These are phyloP conservation scores for Ophiostoma quercus DNA, from an alignment of 2,329 filamentous ascomycete species.

Conservation along the genomic window DNA sequence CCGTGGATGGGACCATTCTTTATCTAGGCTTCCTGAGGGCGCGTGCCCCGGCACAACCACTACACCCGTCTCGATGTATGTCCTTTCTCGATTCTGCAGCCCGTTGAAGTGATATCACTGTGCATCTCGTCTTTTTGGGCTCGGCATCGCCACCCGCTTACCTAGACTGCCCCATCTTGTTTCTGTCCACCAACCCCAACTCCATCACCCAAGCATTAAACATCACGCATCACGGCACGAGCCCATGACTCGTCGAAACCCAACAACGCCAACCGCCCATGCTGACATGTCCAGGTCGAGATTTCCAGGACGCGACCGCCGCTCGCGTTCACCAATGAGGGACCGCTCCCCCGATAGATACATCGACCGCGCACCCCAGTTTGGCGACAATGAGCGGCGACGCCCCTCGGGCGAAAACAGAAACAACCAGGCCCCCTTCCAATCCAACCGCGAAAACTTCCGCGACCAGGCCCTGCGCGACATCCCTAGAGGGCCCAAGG, in stretches of 20 bases:
- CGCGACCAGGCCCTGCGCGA: conserved; percentile 57
- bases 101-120: not conserved
- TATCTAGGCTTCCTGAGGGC: conserved; percentile 15
- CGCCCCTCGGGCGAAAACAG: conserved; percentile 58
- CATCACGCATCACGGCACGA: no score
- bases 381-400: conserved; percentile 62
- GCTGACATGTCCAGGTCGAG: conserved; percentile 42
- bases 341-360: conserved; percentile 67
- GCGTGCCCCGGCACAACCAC: conserved; percentile 9
- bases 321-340: conserved; percentile 56
- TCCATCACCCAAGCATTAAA: not conserved
- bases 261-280: not conserved
- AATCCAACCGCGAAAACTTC: conserved; percentile 53
- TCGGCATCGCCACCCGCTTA: not conserved
- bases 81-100: not conserved
- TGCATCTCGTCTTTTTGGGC: not conserved
- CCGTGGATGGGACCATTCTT: conserved; percentile 20
- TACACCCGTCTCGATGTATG: conserved; percentile 21
- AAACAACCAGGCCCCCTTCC: conserved; percentile 55
- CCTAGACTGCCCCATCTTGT: not conserved
- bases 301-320: conserved; percentile 56
- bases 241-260: not conserved
- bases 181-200: not conserved
- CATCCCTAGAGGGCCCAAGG: conserved; percentile 76
- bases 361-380: conserved; percentile 48